These are phyloP conservation scores for Glycine tomentella DNA, from an alignment of 306 rosid genomes.

Conservation along the genomic window DNA sequence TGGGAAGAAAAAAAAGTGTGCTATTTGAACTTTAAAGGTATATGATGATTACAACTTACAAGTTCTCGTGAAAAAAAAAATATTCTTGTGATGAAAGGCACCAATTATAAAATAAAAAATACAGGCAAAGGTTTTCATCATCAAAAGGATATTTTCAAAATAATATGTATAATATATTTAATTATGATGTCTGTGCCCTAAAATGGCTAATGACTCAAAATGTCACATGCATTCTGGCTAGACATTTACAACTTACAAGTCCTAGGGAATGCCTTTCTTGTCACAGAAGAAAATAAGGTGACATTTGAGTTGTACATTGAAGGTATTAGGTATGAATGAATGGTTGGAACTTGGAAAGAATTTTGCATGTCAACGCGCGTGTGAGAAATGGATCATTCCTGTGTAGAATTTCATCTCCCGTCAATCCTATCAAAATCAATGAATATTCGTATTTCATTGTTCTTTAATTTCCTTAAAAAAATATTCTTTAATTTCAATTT, in stretches of 20 bases:
- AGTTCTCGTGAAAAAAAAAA: too few relatives aligned
- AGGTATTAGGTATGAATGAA: background rate
- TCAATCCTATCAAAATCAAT: background rate
- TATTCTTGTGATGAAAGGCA: too few relatives aligned
- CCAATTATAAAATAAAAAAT: too few relatives aligned
- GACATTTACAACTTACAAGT: background rate
- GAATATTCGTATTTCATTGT: background rate
- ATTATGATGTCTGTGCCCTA: background rate
- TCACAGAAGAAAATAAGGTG: background rate
- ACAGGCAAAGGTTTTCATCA: background rate
- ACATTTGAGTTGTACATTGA: background rate
- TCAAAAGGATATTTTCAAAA: background rate
- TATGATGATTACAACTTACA: too few relatives aligned
- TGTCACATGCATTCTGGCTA: background rate
- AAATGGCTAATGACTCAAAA: slow-evolving; percentile 4
- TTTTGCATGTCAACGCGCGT: background rate
- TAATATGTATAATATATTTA: background rate
- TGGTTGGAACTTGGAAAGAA: slow-evolving; percentile 1
- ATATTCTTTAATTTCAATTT: too few relatives aligned
- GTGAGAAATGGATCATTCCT: background rate
- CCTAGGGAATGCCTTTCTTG: slow-evolving; percentile 8
- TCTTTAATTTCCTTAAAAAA: too few relatives aligned
- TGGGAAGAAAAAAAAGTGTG: too few relatives aligned
- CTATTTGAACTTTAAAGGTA: too few relatives aligned
- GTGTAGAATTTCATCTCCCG: background rate